Evolutionary conservation across 108 stramenopile species (phyloP).

Genomic region (Hondaea fermentalgiana): DNA sequence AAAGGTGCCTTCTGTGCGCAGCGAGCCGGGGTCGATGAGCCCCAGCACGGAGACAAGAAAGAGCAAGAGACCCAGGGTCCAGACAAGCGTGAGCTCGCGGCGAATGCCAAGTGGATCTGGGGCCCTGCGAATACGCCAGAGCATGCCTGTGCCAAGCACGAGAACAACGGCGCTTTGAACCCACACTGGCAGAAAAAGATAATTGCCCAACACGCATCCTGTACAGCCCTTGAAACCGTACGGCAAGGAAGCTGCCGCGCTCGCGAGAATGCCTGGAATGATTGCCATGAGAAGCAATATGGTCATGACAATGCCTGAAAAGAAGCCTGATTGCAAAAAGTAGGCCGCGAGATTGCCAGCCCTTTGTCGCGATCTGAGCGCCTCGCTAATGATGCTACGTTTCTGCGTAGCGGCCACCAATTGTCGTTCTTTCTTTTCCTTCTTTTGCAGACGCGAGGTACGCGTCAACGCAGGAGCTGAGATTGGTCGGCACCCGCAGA

Average conservation of each 20-base stretch:
- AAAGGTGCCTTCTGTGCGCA: background rate
- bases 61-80: background rate
- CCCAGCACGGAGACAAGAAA: background rate
- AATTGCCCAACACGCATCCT: background rate
- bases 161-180: background rate
- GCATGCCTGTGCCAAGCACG: background rate
- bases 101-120: background rate
- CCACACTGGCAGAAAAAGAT: background rate
- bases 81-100: background rate
- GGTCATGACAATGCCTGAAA: background rate
- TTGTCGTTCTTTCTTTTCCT: too few relatives aligned
- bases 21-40: background rate
- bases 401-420: too few relatives aligned
- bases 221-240: background rate
- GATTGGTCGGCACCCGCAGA: too few relatives aligned
- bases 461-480: too few relatives aligned
- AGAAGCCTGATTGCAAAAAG: background rate
- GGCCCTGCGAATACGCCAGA: background rate
- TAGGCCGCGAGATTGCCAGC: background rate
- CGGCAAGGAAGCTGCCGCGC: background rate
- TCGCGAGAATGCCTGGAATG: background rate
- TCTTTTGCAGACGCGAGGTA: too few relatives aligned
- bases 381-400: too few relatives aligned
- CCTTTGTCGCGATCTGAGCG: background rate
- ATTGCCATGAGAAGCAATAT: background rate